A percentile compares a stretch with the other conserved stretches of the same genome.
These are phyloP conservation scores for Ophiostoma sp. DNA, from an alignment of 2,329 filamentous ascomycete genomes.

Conservation along the genomic window DNA sequence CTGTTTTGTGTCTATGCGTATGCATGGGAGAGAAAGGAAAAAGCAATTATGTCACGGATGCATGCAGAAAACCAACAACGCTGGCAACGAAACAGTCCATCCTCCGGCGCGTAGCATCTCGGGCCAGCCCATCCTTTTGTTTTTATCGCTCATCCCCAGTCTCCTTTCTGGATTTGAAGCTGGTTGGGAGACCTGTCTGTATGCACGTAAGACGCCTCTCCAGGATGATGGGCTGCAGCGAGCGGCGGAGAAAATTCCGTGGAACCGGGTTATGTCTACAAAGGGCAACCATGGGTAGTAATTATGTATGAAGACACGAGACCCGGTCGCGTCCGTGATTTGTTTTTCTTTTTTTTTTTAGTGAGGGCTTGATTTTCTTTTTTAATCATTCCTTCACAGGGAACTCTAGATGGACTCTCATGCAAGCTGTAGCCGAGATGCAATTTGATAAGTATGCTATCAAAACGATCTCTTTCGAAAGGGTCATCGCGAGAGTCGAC, in stretches of 20 bases:
- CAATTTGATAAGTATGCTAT: neutral
- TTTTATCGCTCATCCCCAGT: neutral
- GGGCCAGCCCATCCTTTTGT: neutral
- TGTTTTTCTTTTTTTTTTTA: neutral
- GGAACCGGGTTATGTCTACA: too few species aligned
- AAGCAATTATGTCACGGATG: neutral
- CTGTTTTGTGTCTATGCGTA: neutral
- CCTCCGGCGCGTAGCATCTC: neutral
- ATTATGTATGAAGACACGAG: too few species aligned
- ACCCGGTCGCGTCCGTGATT: too few species aligned
- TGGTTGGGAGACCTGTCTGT: neutral
- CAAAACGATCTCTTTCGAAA: neutral
- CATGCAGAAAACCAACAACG: neutral
- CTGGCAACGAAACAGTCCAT: neutral
- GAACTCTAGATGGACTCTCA: neutral
- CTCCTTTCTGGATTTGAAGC: neutral
- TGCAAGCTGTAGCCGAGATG: slow-evolving; percentile 13
- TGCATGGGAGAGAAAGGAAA: neutral
- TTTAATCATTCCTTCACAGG: neutral
- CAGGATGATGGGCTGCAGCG: neutral
- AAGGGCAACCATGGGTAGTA: too few species aligned
- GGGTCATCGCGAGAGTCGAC: neutral
- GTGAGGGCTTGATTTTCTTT: neutral
- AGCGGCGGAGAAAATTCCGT: neutral
- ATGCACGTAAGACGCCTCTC: neutral